Conservation (phyloP, 2,329 filamentous ascomycete species). For the Fusarium continuum region DNA sequence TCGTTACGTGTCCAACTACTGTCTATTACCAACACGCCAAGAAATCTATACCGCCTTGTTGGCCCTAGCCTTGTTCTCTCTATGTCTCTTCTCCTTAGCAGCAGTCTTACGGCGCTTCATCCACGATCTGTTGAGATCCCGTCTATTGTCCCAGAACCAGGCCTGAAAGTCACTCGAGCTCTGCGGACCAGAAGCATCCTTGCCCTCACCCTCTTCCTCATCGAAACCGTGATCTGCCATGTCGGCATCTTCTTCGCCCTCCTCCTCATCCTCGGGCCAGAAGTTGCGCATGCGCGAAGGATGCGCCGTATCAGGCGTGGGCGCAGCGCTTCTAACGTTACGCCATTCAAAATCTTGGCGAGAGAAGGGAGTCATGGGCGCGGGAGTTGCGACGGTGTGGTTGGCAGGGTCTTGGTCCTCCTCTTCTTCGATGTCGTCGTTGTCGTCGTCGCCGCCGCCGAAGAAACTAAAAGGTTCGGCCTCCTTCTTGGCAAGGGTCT, state of each 20-base stretch:
- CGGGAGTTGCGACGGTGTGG: conserved; percentile 50
- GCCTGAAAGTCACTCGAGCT: conserved; percentile 66
- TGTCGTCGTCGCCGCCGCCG: conserved; percentile 56
- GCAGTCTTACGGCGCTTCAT: conserved; percentile 70
- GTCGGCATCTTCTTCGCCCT: conserved; percentile 48
- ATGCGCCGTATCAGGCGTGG: conserved; percentile 92
- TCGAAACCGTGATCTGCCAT: conserved; percentile 43
- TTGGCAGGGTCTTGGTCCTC: conserved; percentile 57
- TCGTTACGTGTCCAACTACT: conserved; percentile 11
- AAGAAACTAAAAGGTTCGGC: conserved; percentile 83
- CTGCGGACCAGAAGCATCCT: conserved; percentile 34
- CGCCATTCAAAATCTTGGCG: conserved; percentile 80
- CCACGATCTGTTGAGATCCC: conserved; percentile 72
- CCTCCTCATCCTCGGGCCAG: conserved; percentile 56
- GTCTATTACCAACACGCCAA: conserved; percentile 27
- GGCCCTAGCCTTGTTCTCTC: conserved; percentile 68
- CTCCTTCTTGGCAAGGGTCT: conserved; percentile 52
- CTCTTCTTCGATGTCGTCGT: conserved; percentile 57
- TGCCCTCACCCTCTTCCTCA: conserved; percentile 43
- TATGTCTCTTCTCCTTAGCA: conserved; percentile 72
- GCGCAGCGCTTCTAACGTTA: conserved; percentile 84
- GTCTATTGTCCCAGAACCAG: conserved; percentile 74
- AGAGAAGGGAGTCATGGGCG: conserved; percentile 85
- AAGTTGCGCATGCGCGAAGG: conserved; percentile 71
- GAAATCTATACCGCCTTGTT: conserved; percentile 49